These are phyloP conservation scores for Cucumis melo DNA, from an alignment of 306 rosid genomes.

Conservation along the genomic window DNA sequence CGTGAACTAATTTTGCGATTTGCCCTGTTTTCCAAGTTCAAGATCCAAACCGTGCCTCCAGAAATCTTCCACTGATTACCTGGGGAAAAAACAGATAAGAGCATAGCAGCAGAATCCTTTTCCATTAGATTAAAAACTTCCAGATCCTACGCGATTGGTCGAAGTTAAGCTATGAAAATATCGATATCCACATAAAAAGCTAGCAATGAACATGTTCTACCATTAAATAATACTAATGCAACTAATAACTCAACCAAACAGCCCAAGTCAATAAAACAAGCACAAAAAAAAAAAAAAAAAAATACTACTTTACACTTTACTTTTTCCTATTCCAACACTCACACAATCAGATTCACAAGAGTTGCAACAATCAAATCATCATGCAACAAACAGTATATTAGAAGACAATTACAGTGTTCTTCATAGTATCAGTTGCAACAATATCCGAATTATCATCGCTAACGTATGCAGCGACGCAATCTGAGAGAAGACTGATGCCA, in stretches of 20 bases:
- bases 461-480: constrained; percentile 51
- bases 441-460: constrained; percentile 61
- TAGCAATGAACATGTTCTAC: background rate
- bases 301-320: no score
- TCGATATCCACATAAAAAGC: background rate
- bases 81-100: background rate
- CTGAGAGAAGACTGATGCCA: constrained; percentile 55
- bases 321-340: background rate
- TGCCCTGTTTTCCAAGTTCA: background rate
- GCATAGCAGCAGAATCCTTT: background rate
- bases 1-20: background rate
- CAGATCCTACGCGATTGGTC: background rate
- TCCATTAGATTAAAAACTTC: background rate
- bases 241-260: background rate
- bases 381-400: background rate
- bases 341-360: background rate
- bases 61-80: background rate
- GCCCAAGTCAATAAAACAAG: no score
- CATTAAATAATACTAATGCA: background rate
- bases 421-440: constrained; percentile 92
- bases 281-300: no score
- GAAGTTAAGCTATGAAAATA: background rate
- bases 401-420: constrained; percentile 54
- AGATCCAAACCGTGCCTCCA: background rate
- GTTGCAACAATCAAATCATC: background rate